Conservation (phyloP, 371 early-diverging fungal species). For the Neoconidiobolus thromboides region DNA sequence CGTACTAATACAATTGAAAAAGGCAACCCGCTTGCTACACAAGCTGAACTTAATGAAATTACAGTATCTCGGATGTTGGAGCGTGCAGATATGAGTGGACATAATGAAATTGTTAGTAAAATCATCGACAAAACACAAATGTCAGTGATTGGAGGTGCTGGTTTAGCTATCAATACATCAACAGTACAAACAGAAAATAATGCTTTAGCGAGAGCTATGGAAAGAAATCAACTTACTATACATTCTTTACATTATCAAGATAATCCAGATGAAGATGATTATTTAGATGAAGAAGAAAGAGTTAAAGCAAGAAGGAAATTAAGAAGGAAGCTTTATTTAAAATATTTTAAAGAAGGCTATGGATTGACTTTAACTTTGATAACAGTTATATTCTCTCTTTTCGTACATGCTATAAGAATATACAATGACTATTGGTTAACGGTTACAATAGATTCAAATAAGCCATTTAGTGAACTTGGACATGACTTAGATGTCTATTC, state of each 20-base stretch:
- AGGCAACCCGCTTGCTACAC: conserved; percentile 14
- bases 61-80: conserved; percentile 47
- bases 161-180: conserved; percentile 3
- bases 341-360: conserved; percentile 12
- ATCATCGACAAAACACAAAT: conserved; percentile 18
- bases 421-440: conserved; percentile 6
- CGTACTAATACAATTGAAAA: conserved; percentile 18
- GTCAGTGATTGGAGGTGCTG: conserved; percentile 24
- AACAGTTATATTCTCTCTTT: conserved; percentile 16
- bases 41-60: conserved; percentile 30
- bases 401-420: conserved; percentile 24
- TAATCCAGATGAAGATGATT: background rate
- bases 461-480: background rate
- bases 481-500: background rate
- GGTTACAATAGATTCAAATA: background rate
- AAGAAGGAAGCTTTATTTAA: conserved; percentile 11
- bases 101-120: background rate
- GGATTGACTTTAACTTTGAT: conserved; percentile 20
- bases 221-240: conserved; percentile 45
- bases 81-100: conserved; percentile 1
- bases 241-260: conserved; percentile 27
- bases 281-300: conserved; percentile 4
- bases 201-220: conserved; percentile 32
- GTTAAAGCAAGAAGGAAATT: conserved; percentile 4
- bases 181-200: conserved; percentile 13